Conservation (phyloP, 768 basidiomycete genomes). For the Tremella yokohamensis region DNA sequence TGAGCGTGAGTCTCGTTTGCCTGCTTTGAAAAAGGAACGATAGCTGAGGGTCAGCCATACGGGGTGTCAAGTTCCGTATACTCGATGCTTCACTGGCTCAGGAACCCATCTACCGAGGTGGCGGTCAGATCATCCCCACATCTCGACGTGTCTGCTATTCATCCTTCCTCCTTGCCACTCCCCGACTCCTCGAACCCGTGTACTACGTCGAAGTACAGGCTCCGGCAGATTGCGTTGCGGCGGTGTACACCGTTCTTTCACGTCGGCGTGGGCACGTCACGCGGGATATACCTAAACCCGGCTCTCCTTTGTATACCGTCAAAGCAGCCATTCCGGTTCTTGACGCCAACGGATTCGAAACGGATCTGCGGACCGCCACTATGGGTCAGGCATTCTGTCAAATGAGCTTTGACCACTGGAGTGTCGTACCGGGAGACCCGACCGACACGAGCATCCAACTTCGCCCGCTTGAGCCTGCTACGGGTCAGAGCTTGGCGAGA, state of each 20-base stretch:
- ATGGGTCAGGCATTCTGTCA: slow-evolving; percentile 99
- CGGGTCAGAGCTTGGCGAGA: slow-evolving; percentile 87
- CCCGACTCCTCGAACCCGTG: slow-evolving; percentile 91
- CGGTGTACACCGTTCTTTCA: slow-evolving; percentile 97
- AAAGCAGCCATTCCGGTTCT: slow-evolving; percentile 98
- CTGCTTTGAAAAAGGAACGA: neutral
- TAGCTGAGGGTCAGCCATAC: slow-evolving; percentile 66
- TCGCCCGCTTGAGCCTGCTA: slow-evolving; percentile 92
- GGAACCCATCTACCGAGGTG: slow-evolving; percentile 96
- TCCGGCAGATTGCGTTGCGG: slow-evolving; percentile 96
- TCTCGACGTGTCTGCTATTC: slow-evolving; percentile 99
- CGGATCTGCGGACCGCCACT: slow-evolving; percentile 92
- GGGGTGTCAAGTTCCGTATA: slow-evolving; percentile 96
- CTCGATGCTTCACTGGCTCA: slow-evolving; percentile 86
- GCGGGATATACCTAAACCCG: slow-evolving; percentile 95
- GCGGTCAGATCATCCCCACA: slow-evolving; percentile 97
- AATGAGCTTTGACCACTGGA: slow-evolving; percentile 98
- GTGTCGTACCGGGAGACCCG: slow-evolving; percentile 97
- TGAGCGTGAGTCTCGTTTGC: slow-evolving; percentile 70
- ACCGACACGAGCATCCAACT: slow-evolving; percentile 96
- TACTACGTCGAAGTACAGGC: slow-evolving; percentile 99
- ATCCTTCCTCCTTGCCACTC: slow-evolving; percentile 96
- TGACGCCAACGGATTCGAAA: slow-evolving; percentile 98
- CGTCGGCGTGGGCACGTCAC: slow-evolving; percentile 98
- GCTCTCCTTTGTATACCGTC: slow-evolving; percentile 94